Conservation (phyloP, 2,329 filamentous ascomycete species). For the Aspergillus pseudoterreus region DNA sequence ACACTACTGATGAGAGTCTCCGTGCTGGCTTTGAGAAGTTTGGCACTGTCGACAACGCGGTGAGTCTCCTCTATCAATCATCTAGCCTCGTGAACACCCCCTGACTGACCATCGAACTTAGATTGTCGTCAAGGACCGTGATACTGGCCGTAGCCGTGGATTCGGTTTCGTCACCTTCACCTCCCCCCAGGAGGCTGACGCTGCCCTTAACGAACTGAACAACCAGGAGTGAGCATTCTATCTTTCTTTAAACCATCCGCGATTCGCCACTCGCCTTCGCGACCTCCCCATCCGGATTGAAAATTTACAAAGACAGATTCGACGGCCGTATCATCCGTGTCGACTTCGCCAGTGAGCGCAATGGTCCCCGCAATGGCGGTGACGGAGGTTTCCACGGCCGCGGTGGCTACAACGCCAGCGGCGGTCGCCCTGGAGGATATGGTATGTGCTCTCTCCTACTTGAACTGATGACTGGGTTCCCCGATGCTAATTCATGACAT, state of each 20-base stretch:
- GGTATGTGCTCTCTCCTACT: neutral
- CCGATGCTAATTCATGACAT: neutral
- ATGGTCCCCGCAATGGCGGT: conserved; percentile 54
- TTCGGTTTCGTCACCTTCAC: conserved; percentile 95
- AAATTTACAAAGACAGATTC: conserved; percentile 57
- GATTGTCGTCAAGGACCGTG: conserved; percentile 97
- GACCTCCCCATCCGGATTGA: neutral
- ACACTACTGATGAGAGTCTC: conserved; percentile 86
- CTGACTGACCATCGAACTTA: conserved; percentile 38
- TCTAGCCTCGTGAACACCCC: neutral
- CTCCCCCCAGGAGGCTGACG: conserved; percentile 39
- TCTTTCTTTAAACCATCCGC: conserved; percentile 11
- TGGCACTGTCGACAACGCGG: conserved; percentile 88
- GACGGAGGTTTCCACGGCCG: conserved; percentile 39
- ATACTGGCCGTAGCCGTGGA: conserved; percentile 92
- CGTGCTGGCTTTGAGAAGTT: conserved; percentile 91
- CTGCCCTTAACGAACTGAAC: conserved; percentile 43
- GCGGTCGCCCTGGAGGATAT: conserved; percentile 28
- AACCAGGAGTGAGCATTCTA: conserved; percentile 63
- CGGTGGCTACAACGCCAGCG: conserved; percentile 38
- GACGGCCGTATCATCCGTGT: conserved; percentile 93
- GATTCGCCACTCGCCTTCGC: conserved; percentile 13
- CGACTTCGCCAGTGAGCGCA: conserved; percentile 85
- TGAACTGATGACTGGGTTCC: neutral
- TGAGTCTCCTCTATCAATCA: conserved; percentile 51